These are phyloP conservation scores for Castanopsis chinensis DNA, from an alignment of 306 rosid genomes.

Conservation along the genomic window DNA sequence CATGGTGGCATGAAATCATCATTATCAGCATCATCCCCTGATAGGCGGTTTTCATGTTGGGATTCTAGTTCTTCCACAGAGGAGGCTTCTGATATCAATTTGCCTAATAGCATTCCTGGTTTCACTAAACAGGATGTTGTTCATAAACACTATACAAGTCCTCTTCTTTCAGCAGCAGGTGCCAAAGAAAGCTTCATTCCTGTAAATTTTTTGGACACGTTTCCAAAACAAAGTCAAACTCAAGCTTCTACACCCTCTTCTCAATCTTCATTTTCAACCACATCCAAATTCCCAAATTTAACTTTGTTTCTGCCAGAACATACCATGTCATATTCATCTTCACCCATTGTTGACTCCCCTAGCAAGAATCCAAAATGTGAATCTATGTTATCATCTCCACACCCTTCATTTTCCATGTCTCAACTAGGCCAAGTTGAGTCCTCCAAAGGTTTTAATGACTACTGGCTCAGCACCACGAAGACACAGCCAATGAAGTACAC, in stretches of 20 bases:
- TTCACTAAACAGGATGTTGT: constrained; percentile 26
- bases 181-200: constrained; percentile 41
- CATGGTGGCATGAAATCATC: constrained; percentile 38
- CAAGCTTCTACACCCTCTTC: constrained; percentile 35
- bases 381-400: constrained; percentile 25
- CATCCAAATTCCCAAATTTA: constrained; percentile 50
- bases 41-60: constrained; percentile 24
- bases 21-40: constrained; percentile 30
- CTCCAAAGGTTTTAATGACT: constrained; percentile 47
- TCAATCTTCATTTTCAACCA: constrained; percentile 33
- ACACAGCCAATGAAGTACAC: constrained; percentile 65
- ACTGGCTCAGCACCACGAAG: constrained; percentile 61
- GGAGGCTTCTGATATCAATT: constrained; percentile 33
- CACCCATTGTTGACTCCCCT: constrained; percentile 8
- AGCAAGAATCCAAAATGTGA: constrained; percentile 19
- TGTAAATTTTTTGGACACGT: constrained; percentile 63
- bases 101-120: constrained; percentile 25
- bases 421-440: constrained; percentile 31
- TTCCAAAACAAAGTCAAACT: constrained; percentile 40
- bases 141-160: constrained; percentile 20
- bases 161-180: constrained; percentile 15
- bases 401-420: constrained; percentile 24
- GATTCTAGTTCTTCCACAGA: constrained; percentile 40
- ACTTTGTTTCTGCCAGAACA: constrained; percentile 63
- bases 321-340: constrained; percentile 26